Conservation (phyloP, 768 basidiomycete genomes). For the Rhodotorula kratochvilovae region DNA sequence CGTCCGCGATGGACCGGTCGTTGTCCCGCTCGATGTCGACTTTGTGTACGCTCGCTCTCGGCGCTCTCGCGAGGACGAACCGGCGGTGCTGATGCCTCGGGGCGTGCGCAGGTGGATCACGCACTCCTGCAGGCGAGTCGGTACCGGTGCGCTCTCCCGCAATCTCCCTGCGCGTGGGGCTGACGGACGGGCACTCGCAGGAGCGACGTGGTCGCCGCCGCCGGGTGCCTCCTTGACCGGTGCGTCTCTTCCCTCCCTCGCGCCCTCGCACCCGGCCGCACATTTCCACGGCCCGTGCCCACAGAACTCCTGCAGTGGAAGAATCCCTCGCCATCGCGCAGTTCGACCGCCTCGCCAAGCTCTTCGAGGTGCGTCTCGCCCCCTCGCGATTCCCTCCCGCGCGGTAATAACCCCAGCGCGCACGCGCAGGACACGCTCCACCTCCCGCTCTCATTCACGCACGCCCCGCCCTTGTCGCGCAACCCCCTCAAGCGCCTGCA, state of each 20-base stretch:
- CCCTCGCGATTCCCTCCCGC: not conserved
- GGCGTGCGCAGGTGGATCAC: not conserved
- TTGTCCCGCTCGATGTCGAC: slow-evolving; percentile 4
- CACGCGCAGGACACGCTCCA: not conserved
- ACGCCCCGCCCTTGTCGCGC: not conserved
- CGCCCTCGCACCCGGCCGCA: not conserved
- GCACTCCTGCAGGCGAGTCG: not conserved
- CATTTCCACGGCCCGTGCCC: not conserved
- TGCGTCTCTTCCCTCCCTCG: not conserved
- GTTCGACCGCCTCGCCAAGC: not conserved
- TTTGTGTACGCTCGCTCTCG: not conserved
- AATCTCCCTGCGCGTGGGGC: not conserved
- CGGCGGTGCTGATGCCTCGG: not conserved
- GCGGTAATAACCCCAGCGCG: too few relatives aligned
- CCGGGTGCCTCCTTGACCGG: not conserved
- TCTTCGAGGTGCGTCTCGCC: not conserved
- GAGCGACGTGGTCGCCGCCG: not conserved
- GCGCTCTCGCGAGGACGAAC: not conserved
- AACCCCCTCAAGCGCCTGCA: not conserved
- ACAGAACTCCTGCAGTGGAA: not conserved
- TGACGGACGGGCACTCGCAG: not conserved
- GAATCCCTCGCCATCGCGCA: not conserved
- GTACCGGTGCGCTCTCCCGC: slow-evolving; percentile 5
- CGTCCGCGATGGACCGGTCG: not conserved
- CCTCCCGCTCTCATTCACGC: not conserved